Evolutionary conservation across 495 filamentous ascomycete species (phyloP), one percentile per base, ranked within the genome.

Genomic region (Usnea hakonensis): DNA sequence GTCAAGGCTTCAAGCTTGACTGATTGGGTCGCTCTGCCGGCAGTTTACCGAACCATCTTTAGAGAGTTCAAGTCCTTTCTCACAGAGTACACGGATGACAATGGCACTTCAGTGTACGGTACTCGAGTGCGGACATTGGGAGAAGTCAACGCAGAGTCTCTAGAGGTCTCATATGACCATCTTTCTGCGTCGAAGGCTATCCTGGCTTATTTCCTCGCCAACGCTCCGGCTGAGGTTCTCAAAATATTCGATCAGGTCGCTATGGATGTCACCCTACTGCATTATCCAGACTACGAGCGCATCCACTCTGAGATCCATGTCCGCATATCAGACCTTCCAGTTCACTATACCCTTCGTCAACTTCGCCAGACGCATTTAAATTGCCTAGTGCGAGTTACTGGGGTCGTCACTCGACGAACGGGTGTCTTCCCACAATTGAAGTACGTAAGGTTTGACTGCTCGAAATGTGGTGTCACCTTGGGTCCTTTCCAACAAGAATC

Each of bases 281-380:
- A 97, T 74, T 99, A 99, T 74, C 92, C 91, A 0, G 90, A 97
- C 72, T 99, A 97, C 73, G 90, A 96, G 71, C 88, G 92, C 55
- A 99, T 99, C 64, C 95, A 97, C 73, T 88, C 90, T 54, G 94
- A 99, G 74, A 96, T 99, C 65, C 95, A 99, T 71, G 91, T 99
- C 58, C 90, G 95, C 55, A 96, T 99, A 69, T 89, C 90, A 23
- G 95, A 97, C 70, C 80, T 99, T 5, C 95, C 95, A 23, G 87
- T 95, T 44, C 86, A 90, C 67, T 96, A 96, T 75, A 97, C 94
- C n/a, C 86, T 99, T 61, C 91, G 95, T 54, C 91, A 97, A 73
- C 79, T 99, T 54, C 90, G 95, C 61, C 95, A 99, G 77, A 89
- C 89, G 10, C 95, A 99, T 71, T 86, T 99, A 62, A 97, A 97